phyloP scores from a whole-genome alignment of 2,329 filamentous ascomycete species.

The Monilinia vaccinii-corymbosi region DNA sequence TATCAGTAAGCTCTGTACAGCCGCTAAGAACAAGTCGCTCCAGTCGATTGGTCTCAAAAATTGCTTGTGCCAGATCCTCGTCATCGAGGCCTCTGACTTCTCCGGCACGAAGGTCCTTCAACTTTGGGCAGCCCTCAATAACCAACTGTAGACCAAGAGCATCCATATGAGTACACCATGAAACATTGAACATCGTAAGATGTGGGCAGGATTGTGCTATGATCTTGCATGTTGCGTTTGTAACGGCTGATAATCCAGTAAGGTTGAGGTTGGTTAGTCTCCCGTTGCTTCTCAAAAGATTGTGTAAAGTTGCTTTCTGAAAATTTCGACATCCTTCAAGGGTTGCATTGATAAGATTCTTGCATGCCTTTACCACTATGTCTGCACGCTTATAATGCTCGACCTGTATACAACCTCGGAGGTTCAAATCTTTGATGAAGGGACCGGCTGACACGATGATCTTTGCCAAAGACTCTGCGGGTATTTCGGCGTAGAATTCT shows the following conservation, averaged over 20 bases:
- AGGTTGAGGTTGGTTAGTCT: conserved; percentile 78
- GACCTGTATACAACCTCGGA: conserved; percentile 84
- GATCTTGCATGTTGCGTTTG: conserved; percentile 78
- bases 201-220: conserved; percentile 72
- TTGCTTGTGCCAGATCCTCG: conserved; percentile 56
- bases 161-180: conserved; percentile 85
- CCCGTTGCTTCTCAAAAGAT: conserved; percentile 63
- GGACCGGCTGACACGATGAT: conserved; percentile 80
- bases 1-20: conserved; percentile 69
- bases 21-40: conserved; percentile 76
- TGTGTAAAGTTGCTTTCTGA: conserved; percentile 66
- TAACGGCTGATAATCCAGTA: conserved; percentile 69
- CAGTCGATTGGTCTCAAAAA: conserved; percentile 74
- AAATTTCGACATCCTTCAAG: conserved; percentile 87
- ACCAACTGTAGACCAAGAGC: conserved; percentile 66
- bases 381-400: conserved; percentile 71
- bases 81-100: conserved; percentile 76
- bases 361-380: conserved; percentile 73
- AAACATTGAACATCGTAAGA: conserved; percentile 79
- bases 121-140: conserved; percentile 59
- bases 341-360: conserved; percentile 78
- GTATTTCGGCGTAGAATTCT: conserved; percentile 80
- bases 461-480: conserved; percentile 71
- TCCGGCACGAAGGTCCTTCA: conserved; percentile 73
- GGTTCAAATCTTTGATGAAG: conserved; percentile 83